Evolutionary conservation across 169 alveolate genomes (phyloP).

Genomic region (Perkinsus olseni): DNA sequence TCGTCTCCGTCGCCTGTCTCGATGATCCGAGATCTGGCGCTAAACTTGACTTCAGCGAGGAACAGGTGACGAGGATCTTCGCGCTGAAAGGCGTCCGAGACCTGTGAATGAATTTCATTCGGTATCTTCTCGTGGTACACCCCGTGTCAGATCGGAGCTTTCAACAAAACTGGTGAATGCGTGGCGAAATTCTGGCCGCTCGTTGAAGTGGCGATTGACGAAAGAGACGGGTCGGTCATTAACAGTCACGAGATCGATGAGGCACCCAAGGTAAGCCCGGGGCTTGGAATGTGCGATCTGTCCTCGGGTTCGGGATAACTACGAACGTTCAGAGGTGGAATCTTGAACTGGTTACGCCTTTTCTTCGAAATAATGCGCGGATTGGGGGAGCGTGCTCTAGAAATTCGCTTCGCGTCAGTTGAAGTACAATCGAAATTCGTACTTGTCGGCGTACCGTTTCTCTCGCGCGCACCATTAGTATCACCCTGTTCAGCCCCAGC

Average conservation of each 20-base stretch:
- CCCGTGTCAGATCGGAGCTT: not conserved
- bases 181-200: not conserved
- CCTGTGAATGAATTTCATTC: not conserved
- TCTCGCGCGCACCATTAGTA: no score
- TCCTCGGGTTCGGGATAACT: not conserved
- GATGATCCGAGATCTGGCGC: not conserved
- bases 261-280: not conserved
- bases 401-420: no score
- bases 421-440: no score
- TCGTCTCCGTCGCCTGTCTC: not conserved
- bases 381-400: no score
- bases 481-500: not conserved
- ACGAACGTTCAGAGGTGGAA: no score
- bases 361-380: no score
- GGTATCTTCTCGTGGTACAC: not conserved
- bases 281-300: not conserved
- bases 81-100: not conserved
- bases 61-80: not conserved
- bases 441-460: no score
- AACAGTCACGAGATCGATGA: not conserved
- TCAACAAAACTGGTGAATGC: not conserved
- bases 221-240: not conserved
- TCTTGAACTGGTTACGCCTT: no score
- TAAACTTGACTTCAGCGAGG: not conserved
- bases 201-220: not conserved